Conservation (phyloP, 306 rosid species). For the Pterocarpus macrocarpus region DNA sequence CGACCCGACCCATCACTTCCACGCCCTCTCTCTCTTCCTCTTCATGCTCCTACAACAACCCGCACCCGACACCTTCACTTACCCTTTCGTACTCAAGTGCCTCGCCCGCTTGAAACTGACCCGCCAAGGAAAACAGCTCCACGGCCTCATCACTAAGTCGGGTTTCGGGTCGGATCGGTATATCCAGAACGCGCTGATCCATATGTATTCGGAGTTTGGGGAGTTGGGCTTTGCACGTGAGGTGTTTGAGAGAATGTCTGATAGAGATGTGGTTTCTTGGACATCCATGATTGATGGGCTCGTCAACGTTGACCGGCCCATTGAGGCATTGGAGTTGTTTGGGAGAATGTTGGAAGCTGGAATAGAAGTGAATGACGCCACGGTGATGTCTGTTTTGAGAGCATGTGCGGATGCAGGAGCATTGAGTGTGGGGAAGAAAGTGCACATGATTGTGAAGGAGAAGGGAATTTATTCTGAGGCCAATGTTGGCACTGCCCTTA, state of each 20-base stretch:
- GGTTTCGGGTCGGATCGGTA: conserved; percentile 53
- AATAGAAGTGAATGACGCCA: conserved; percentile 55
- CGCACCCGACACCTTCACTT: conserved; percentile 63
- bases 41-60: conserved; percentile 38
- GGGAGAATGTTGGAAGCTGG: conserved; percentile 53
- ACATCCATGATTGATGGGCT: conserved; percentile 61
- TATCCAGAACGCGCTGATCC: conserved; percentile 53
- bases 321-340: conserved; percentile 55
- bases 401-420: conserved; percentile 65
- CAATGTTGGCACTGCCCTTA: conserved; percentile 57
- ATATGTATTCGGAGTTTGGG: conserved; percentile 50
- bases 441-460: conserved; percentile 54
- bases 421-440: conserved; percentile 54
- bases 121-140: conserved; percentile 61
- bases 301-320: conserved; percentile 42
- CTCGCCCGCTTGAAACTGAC: conserved; percentile 57
- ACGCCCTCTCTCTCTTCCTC: conserved; percentile 58
- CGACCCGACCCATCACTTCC: conserved; percentile 46
- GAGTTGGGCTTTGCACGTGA: conserved; percentile 45
- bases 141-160: conserved; percentile 44
- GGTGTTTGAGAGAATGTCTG: conserved; percentile 62
- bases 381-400: conserved; percentile 55
- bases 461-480: conserved; percentile 12
- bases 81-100: conserved; percentile 60
- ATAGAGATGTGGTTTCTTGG: conserved; percentile 70